These are phyloP conservation scores for Azolla pinnata DNA, from an alignment of 75 land plant genomes.

Conservation along the genomic window DNA sequence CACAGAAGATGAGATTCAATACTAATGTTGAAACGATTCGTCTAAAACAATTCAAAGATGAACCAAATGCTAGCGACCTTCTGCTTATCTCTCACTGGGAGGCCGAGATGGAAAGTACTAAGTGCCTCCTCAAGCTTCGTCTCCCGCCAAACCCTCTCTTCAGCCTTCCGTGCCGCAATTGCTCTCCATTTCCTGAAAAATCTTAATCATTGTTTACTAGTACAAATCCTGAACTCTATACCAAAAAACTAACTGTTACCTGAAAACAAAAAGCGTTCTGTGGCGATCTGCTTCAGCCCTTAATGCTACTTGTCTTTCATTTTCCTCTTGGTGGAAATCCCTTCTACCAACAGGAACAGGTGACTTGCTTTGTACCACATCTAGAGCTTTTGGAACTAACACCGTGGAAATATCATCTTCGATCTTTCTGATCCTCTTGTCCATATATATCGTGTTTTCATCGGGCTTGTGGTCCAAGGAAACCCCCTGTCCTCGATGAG, in stretches of 20 bases:
- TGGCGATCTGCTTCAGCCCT: not conserved
- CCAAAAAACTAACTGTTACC: not conserved
- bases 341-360: not conserved
- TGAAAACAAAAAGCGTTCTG: not conserved
- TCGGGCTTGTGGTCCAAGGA: not conserved
- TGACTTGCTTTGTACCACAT: not conserved
- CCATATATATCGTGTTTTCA: not conserved
- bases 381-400: not conserved
- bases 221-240: not conserved
- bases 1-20: not conserved
- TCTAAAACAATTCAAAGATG: not conserved
- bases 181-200: constrained; percentile 62
- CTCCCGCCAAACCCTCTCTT: constrained; percentile 28
- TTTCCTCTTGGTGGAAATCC: not conserved
- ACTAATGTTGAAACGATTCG: constrained; percentile 1
- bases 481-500: not conserved
- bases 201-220: not conserved
- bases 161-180: constrained; percentile 27
- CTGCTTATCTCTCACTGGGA: constrained; percentile 34
- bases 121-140: constrained; percentile 54
- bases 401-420: not conserved
- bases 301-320: not conserved
- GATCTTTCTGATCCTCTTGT: not conserved
- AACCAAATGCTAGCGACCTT: constrained; percentile 17
- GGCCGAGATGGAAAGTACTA: constrained; percentile 51